Evolutionary conservation across 164 flowering plant species (phyloP).

Genomic region (Cinnamomum micranthum): DNA sequence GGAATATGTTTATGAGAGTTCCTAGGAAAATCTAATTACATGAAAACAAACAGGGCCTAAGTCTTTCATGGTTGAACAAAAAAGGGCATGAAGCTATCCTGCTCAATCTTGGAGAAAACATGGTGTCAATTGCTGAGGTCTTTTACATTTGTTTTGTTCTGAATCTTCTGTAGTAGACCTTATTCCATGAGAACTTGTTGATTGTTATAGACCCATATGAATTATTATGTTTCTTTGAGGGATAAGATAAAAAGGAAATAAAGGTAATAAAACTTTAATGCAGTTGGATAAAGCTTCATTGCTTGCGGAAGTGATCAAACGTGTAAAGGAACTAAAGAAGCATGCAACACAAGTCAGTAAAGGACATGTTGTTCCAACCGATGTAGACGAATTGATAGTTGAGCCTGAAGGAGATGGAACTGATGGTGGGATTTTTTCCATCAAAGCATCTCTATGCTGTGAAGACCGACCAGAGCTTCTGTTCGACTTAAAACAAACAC

Average conservation of each 20-base stretch:
- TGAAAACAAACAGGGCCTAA: background rate
- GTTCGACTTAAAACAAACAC: conserved; percentile 49
- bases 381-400: conserved; percentile 62
- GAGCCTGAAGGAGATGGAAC: conserved; percentile 30
- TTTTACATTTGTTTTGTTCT: background rate
- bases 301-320: conserved; percentile 68
- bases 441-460: conserved; percentile 65
- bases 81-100: background rate
- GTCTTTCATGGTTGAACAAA: background rate
- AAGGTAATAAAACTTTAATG: background rate
- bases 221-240: background rate
- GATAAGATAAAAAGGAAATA: background rate
- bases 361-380: conserved; percentile 59
- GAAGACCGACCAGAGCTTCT: conserved; percentile 59
- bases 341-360: conserved; percentile 51
- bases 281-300: conserved; percentile 94
- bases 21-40: too few relatives aligned
- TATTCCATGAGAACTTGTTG: background rate
- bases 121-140: background rate
- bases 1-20: too few relatives aligned
- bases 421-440: conserved; percentile 23
- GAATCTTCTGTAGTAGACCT: background rate
- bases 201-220: background rate
- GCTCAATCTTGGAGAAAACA: background rate
- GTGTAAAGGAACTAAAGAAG: conserved; percentile 62